Evolutionary conservation across 2,329 filamentous ascomycete genomes (phyloP), one percentile per base, ranked within the genome.

Genomic region (Aphanocladium album): DNA sequence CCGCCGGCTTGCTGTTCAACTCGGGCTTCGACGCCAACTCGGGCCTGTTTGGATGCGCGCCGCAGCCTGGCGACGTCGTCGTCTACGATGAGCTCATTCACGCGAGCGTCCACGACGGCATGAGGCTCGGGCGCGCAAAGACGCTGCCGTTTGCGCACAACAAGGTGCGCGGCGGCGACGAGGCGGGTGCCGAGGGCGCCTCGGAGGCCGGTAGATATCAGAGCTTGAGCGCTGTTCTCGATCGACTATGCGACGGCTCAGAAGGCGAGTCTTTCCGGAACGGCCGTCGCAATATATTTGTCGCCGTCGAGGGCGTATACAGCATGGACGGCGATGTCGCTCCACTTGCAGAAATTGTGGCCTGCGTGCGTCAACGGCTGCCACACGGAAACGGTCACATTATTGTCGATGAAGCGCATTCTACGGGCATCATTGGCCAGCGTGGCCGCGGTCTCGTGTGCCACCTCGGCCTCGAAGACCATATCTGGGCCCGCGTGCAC

Each of bases 251-350:
- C 2, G 50, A 71, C 0, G 73, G 72, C 1, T 67, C 75, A 0
- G 67, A 72, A 5, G 73, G 76, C 17, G 62, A 60, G 0, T 57
- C 58, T 51, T 57, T 83, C 0, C 49, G 49, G 0, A 56, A 64
- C 0, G 81, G 82, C 0, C 61, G 68, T 1, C 69, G 69, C 0
- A 86, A 83, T 64, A 79, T 91, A 2, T 89, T 91, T 64, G 71
- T 91, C n/a, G 84, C 84, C 0, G 78, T 90, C 0, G 89, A 91
- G 65, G 83, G 82, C 0, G 77, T 91, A 0, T 93, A 95, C 71
- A 92, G 89, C 70, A 95, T 95, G 90, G 90, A 93, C 57, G 90
- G 90, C 0, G 89, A 93, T 65, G 74, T 90, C 19, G 83, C 83
- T 0, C 88, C 87, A 0, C 74, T 95, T 12, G 67, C 69, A 12